phyloP scores from a whole-genome alignment of 2,329 filamentous ascomycete species.

The Trichophyton schoenleinii region DNA sequence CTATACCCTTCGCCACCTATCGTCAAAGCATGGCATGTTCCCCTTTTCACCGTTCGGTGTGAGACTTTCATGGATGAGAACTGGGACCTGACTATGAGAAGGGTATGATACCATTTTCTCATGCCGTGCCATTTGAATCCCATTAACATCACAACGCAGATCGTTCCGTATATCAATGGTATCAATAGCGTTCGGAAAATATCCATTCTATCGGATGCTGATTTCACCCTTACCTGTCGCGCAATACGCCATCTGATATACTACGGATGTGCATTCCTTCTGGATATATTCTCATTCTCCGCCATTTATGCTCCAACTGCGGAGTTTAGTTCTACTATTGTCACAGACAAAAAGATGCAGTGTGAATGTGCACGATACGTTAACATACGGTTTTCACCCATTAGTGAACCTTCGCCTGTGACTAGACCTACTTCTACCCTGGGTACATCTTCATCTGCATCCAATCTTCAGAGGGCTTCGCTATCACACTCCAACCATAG shows the following conservation, averaged over 20 bases:
- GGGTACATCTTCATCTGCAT: background rate
- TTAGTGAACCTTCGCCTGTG: constrained; percentile 9
- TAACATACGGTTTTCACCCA: constrained; percentile 39
- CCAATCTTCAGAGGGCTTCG: background rate
- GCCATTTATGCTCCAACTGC: constrained; percentile 78
- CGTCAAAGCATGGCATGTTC: constrained; percentile 82
- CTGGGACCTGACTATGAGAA: constrained; percentile 43
- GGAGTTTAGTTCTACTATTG: constrained; percentile 61
- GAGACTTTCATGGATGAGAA: constrained; percentile 42
- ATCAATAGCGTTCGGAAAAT: constrained; percentile 82
- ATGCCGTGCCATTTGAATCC: background rate
- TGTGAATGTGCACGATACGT: constrained; percentile 84
- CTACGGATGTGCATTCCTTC: constrained; percentile 77
- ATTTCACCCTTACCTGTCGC: constrained; percentile 71
- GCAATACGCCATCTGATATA: constrained; percentile 83
- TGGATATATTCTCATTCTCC: constrained; percentile 91
- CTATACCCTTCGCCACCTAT: constrained; percentile 63
- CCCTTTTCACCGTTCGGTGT: constrained; percentile 53
- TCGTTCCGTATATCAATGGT: constrained; percentile 79
- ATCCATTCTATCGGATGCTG: constrained; percentile 70
- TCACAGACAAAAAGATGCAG: constrained; percentile 63
- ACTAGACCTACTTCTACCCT: background rate
- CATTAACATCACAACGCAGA: constrained; percentile 28
- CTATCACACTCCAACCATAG: background rate
- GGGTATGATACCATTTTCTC: constrained; percentile 23